Conservation (phyloP, 352 stramenopile genomes). For the Globisporangium sylvaticum region DNA sequence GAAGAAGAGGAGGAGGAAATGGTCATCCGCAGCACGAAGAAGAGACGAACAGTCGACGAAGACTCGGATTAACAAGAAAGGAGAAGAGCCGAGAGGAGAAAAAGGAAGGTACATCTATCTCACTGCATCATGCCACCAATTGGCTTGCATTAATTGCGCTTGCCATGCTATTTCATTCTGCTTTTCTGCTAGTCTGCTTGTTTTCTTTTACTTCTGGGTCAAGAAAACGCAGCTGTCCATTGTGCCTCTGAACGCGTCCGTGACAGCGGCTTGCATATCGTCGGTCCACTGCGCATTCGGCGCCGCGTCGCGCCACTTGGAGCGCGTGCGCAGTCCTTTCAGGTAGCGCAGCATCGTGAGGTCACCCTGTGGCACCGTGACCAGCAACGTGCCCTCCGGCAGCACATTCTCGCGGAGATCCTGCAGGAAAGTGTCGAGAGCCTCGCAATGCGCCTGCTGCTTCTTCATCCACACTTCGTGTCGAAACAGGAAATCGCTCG, state of each 20-base stretch:
- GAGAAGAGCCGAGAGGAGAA: neutral
- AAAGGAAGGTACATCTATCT: neutral
- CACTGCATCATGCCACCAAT: neutral
- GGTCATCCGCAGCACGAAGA: constrained; percentile 69
- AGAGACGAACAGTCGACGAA: constrained; percentile 80
- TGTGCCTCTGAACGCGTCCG: constrained; percentile 58
- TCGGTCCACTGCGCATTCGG: constrained; percentile 29
- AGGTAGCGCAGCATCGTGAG: constrained; percentile 67
- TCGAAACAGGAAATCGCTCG: constrained; percentile 57
- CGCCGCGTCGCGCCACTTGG: constrained; percentile 67
- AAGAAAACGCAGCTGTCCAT: constrained; percentile 82
- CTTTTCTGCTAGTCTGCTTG: neutral
- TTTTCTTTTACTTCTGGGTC: constrained; percentile 39
- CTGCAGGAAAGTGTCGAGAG: constrained; percentile 47
- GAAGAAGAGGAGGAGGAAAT: constrained; percentile 78
- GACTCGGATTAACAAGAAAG: constrained; percentile 57
- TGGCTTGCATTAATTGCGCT: neutral
- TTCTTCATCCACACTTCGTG: constrained; percentile 66
- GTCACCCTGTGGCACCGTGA: constrained; percentile 73
- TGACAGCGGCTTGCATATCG: constrained; percentile 60
- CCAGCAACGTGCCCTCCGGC: constrained; percentile 44
- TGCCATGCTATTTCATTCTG: neutral
- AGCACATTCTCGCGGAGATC: constrained; percentile 39
- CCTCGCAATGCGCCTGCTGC: constrained; percentile 44
- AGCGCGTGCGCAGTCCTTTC: constrained; percentile 65